Evolutionary conservation across 2,329 filamentous ascomycete genomes (phyloP), one percentile per base, ranked within the genome.

Genomic region (Lasiodiplodia gonubiensis): DNA sequence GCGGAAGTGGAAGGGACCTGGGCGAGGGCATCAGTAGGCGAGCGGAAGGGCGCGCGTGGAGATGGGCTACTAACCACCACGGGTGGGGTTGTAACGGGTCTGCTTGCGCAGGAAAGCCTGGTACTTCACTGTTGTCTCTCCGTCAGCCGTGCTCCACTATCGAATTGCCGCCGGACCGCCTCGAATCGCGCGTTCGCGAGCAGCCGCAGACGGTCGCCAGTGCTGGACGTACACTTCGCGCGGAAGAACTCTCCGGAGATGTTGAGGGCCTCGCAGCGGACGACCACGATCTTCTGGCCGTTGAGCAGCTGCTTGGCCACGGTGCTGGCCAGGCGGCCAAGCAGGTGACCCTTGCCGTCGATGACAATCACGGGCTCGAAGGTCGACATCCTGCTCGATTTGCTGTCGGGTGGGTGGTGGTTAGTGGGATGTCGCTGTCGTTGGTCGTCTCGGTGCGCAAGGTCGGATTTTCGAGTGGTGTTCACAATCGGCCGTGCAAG

Each of bases 181-280:
- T 35, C 51, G 46, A 63, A 63, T 63, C 16, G 46, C 46, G 59
- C 42, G 39, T 21, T 33, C 27, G 25, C 27, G n/a, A 35, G 42
- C 59, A n/a, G 27, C 25, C 30, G 16, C 37, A 23, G n/a, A 49
- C 18, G 52, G 39, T 68, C 55, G 49, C 37, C 33, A 23, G 42
- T 49, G 69, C 68, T 57, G 68, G 72, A 97, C 94, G 85, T 97
- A 99, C 95, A 92, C 92, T 99, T 99, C 77, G 94, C 90, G 85
- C 95, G 93, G 92, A 99, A 99, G 92, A 99, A 99, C 89, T 98
- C 95, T 87, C 95, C 95, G 77, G 95, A 99, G 89, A 99, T 99
- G 91, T 99, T 99, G 84, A 99, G 90, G 79, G 93, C 93, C 88
- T 99, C 95, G 86, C 92, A 96, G 88, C 95, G 93, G 83, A 99